Conservation (phyloP, 2,329 filamentous ascomycete genomes). For the Penicillium sp. region DNA sequence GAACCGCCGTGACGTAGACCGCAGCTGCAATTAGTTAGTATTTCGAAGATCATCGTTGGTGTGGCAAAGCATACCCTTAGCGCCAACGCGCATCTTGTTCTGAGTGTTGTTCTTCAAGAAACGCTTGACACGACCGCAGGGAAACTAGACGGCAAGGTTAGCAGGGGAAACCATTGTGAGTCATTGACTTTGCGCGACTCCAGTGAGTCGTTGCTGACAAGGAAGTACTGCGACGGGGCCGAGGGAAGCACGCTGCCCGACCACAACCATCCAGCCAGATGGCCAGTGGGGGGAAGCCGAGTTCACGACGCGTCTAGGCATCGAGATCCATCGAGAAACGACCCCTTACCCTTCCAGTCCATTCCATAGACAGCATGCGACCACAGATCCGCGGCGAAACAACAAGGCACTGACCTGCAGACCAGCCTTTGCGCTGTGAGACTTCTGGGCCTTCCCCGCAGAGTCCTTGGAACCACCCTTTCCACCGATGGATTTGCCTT, state of each 20-base stretch:
- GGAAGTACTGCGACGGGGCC: slow-evolving; percentile 10
- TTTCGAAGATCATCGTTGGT: neutral
- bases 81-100: slow-evolving; percentile 99
- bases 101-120: slow-evolving; percentile 99
- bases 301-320: slow-evolving; percentile 17
- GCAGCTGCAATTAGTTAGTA: slow-evolving; percentile 54
- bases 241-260: slow-evolving; percentile 1
- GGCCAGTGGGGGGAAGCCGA: slow-evolving; percentile 9
- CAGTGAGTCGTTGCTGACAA: neutral
- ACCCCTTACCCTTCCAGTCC: slow-evolving; percentile 6
- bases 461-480: slow-evolving; percentile 82
- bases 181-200: neutral
- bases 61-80: slow-evolving; percentile 55
- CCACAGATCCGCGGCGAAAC: neutral
- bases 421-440: slow-evolving; percentile 87
- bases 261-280: slow-evolving; percentile 4
- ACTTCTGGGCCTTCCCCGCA: slow-evolving; percentile 85
- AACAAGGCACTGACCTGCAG: slow-evolving; percentile 66
- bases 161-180: too few species aligned
- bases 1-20: slow-evolving; percentile 94
- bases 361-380: neutral
- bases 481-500: slow-evolving; percentile 86
- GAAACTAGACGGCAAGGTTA: slow-evolving; percentile 60
- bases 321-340: slow-evolving; percentile 7
- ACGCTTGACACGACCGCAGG: slow-evolving; percentile 99